Percentiles rank a stretch among this genome's conserved stretches.
phyloP scores from a whole-genome alignment of 2,329 filamentous ascomycete genomes.

The Rachicladosporium sp. region DNA sequence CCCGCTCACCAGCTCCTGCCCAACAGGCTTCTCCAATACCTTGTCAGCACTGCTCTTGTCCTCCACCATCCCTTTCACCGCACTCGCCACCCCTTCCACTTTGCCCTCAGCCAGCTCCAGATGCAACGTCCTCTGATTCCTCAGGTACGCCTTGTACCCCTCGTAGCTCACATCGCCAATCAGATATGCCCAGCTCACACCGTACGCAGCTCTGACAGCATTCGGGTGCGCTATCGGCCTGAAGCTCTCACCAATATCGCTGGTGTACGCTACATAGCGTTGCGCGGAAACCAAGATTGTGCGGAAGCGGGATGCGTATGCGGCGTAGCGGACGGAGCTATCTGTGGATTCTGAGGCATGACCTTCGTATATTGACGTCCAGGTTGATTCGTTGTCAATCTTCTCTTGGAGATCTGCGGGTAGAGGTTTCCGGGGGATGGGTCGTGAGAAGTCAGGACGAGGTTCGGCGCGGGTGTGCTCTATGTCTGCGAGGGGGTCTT shows the following conservation, averaged over 20 bases:
- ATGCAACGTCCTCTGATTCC: slow-evolving; percentile 65
- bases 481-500: slow-evolving; percentile 12
- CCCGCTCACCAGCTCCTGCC: slow-evolving; percentile 10
- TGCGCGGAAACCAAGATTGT: slow-evolving; percentile 75
- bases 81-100: slow-evolving; percentile 6
- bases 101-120: slow-evolving; percentile 43
- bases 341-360: slow-evolving; percentile 71
- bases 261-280: slow-evolving; percentile 93
- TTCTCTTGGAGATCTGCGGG: slow-evolving; percentile 44
- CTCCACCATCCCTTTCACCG: slow-evolving; percentile 2
- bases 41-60: neutral
- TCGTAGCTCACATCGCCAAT: slow-evolving; percentile 83
- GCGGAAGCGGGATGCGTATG: slow-evolving; percentile 61
- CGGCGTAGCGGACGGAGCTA: slow-evolving; percentile 76
- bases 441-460: slow-evolving; percentile 36
- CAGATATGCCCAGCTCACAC: slow-evolving; percentile 83
- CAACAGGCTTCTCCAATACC: slow-evolving; percentile 4
- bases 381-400: slow-evolving; percentile 53
- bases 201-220: slow-evolving; percentile 73
- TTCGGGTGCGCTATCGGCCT: slow-evolving; percentile 80
- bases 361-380: slow-evolving; percentile 43
- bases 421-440: slow-evolving; percentile 39
- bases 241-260: slow-evolving; percentile 89
- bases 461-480: slow-evolving; percentile 30
- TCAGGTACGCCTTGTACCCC: slow-evolving; percentile 86